These are phyloP conservation scores for Leishmania tarentolae DNA, from an alignment of 208 protist genomes.

Conservation along the genomic window DNA sequence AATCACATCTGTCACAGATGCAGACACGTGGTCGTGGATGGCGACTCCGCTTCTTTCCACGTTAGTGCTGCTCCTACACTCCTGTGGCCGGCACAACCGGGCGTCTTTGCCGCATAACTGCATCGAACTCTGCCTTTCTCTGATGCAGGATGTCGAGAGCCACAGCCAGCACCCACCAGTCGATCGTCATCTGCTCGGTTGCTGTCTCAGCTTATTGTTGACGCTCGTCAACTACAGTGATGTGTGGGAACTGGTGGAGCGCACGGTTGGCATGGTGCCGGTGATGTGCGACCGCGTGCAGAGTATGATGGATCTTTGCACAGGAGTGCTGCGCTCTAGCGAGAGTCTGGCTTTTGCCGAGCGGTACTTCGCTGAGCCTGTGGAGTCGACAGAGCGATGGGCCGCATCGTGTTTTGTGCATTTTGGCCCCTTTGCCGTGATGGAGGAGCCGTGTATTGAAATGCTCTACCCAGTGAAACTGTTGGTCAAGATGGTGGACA, in stretches of 20 bases:
- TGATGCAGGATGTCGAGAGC: conserved; percentile 40
- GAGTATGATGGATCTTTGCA: conserved; percentile 59
- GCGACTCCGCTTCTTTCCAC: conserved; percentile 52
- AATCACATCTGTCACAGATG: conserved; percentile 36
- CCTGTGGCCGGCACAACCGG: conserved; percentile 33
- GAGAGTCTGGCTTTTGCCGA: conserved; percentile 28
- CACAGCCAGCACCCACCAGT: conserved; percentile 28
- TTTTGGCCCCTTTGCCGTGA: conserved; percentile 38
- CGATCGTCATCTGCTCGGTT: conserved; percentile 55
- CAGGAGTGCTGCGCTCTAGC: conserved; percentile 39
- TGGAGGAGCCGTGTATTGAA: conserved; percentile 41
- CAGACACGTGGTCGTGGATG: conserved; percentile 32
- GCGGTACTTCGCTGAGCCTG: conserved; percentile 15
- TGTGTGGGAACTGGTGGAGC: conserved; percentile 57
- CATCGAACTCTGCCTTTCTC: conserved; percentile 62
- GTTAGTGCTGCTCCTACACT: conserved; percentile 47
- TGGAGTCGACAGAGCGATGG: conserved; percentile 10
- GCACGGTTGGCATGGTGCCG: conserved; percentile 34
- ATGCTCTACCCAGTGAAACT: conserved; percentile 49
- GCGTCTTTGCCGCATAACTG: conserved; percentile 50
- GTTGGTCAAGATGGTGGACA: conserved; percentile 38
- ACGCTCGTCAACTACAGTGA: conserved; percentile 65
- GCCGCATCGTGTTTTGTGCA: conserved; percentile 11
- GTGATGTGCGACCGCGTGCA: conserved; percentile 35
- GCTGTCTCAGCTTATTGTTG: conserved; percentile 56